Evolutionary conservation across 2,329 filamentous ascomycete genomes (phyloP).

Genomic region (Sporothrix protearum): DNA sequence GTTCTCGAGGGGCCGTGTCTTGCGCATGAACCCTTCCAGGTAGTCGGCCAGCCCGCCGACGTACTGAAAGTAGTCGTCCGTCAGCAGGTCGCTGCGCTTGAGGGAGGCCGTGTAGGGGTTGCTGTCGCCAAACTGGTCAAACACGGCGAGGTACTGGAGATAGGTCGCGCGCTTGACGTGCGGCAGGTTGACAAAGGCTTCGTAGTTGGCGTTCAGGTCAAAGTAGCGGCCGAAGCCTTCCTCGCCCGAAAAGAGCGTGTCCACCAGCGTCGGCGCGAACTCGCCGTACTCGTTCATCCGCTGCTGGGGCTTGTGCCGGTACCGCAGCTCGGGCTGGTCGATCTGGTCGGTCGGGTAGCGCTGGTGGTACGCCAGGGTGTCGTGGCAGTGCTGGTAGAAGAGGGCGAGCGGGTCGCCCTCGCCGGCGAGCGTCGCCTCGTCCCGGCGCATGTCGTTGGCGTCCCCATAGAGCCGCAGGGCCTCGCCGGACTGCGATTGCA

Average conservation of each 20-base stretch:
- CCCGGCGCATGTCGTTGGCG: slow-evolving; percentile 64
- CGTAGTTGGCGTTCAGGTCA: slow-evolving; percentile 79
- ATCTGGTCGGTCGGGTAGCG: slow-evolving; percentile 92
- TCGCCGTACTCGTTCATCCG: slow-evolving; percentile 40
- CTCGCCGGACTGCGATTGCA: slow-evolving; percentile 78
- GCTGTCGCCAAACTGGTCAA: slow-evolving; percentile 68
- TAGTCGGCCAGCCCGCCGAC: slow-evolving; percentile 76
- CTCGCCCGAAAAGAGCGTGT: slow-evolving; percentile 92
- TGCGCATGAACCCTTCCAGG: slow-evolving; percentile 80
- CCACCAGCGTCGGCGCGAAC: slow-evolving; percentile 62
- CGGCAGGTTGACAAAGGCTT: slow-evolving; percentile 84
- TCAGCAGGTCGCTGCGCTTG: slow-evolving; percentile 79
- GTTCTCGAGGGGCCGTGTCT: slow-evolving; percentile 81
- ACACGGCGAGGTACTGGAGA: slow-evolving; percentile 85
- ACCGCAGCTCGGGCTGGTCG: slow-evolving; percentile 90
- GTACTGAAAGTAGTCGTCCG: slow-evolving; percentile 89
- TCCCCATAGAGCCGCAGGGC: slow-evolving; percentile 83
- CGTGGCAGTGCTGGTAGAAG: slow-evolving; percentile 80
- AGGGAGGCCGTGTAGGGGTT: slow-evolving; percentile 56
- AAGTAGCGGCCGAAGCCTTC: slow-evolving; percentile 91
- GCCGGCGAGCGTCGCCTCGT: slow-evolving; percentile 79
- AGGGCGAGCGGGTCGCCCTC: slow-evolving; percentile 81
- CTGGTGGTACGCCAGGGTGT: slow-evolving; percentile 82
- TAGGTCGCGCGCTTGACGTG: slow-evolving; percentile 82
- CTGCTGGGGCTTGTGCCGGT: slow-evolving; percentile 65